phyloP scores from a whole-genome alignment of 2,329 filamentous ascomycete genomes.

The Aspergillus glaucus region DNA sequence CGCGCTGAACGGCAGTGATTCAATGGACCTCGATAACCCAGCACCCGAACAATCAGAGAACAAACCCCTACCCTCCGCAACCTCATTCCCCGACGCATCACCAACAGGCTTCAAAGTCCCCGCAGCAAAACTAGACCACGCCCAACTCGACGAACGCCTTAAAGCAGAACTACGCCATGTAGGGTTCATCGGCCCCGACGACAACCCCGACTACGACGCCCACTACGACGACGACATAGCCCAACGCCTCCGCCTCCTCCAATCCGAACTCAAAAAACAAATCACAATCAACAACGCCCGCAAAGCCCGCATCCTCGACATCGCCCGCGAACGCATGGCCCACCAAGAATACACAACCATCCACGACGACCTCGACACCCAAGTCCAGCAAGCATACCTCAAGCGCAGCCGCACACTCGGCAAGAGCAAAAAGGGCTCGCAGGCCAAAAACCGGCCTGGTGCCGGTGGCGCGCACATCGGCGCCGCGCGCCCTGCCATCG shows the following conservation, averaged over 20 bases:
- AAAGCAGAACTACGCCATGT: constrained; percentile 88
- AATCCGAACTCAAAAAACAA: constrained; percentile 73
- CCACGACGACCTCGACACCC: constrained; percentile 88
- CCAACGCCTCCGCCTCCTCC: constrained; percentile 77
- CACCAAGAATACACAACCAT: constrained; percentile 97
- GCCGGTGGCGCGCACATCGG: constrained; percentile 62
- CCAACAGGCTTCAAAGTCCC: constrained; percentile 74
- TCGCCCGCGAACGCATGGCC: constrained; percentile 88
- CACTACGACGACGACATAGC: constrained; percentile 93
- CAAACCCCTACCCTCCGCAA: constrained; percentile 58
- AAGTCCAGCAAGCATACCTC: constrained; percentile 90
- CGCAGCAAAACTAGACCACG: constrained; percentile 73
- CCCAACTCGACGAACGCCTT: constrained; percentile 80
- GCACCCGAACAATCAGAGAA: constrained; percentile 41
- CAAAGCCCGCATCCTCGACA: constrained; percentile 76
- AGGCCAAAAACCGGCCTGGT: constrained; percentile 52
- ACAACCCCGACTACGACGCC: constrained; percentile 72
- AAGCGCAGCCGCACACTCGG: constrained; percentile 93
- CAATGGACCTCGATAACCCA: constrained; percentile 43
- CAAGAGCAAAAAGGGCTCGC: constrained; percentile 82
- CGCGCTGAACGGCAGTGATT: constrained; percentile 39
- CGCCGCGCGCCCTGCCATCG: constrained; percentile 57
- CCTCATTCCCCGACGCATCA: constrained; percentile 71
- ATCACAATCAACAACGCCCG: constrained; percentile 84
- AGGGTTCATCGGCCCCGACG: constrained; percentile 70